Evolutionary conservation across 106 monocot genomes (phyloP).

Genomic region (Dactylorhiza incarnata): DNA sequence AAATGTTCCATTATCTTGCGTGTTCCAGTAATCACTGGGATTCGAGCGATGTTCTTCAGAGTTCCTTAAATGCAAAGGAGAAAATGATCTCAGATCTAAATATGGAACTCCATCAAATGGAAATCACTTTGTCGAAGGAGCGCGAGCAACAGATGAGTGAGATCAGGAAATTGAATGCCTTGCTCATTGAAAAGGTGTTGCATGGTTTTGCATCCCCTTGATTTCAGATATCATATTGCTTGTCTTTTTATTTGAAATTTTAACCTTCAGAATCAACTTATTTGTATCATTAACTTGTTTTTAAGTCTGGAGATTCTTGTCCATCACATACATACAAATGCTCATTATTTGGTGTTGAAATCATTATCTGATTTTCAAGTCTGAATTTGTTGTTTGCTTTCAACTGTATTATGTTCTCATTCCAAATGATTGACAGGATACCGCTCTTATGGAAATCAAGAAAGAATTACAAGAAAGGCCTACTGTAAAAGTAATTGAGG

Average conservation of each 20-base stretch:
- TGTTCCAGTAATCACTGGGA: slow-evolving; percentile 68
- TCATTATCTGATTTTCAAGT: not conserved
- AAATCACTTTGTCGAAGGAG: slow-evolving; percentile 66
- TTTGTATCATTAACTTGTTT: slow-evolving; percentile 1
- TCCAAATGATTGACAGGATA: slow-evolving; percentile 41
- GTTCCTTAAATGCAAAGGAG: slow-evolving; percentile 90
- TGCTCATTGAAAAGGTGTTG: slow-evolving; percentile 80
- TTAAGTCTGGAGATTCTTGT: not conserved
- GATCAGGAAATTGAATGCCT: slow-evolving; percentile 70
- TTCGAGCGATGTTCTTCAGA: slow-evolving; percentile 63
- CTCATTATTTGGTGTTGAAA: not conserved
- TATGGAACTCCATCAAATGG: slow-evolving; percentile 81
- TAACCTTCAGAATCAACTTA: not conserved
- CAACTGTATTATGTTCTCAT: slow-evolving; percentile 3
- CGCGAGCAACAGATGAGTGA: slow-evolving; percentile 76
- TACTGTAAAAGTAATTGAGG: slow-evolving; percentile 77
- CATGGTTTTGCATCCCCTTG: not conserved
- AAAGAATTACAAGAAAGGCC: slow-evolving; percentile 94
- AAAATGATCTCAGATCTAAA: slow-evolving; percentile 93
- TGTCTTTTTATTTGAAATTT: not conserved
- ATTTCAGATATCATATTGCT: not conserved
- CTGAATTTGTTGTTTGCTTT: not conserved
- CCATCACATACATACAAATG: not conserved
- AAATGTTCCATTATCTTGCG: not conserved
- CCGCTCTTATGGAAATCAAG: slow-evolving; percentile 44